Base-by-base conservation (phyloP, 2,329 filamentous ascomycete genomes). In the Fusarium sp. region DNA sequence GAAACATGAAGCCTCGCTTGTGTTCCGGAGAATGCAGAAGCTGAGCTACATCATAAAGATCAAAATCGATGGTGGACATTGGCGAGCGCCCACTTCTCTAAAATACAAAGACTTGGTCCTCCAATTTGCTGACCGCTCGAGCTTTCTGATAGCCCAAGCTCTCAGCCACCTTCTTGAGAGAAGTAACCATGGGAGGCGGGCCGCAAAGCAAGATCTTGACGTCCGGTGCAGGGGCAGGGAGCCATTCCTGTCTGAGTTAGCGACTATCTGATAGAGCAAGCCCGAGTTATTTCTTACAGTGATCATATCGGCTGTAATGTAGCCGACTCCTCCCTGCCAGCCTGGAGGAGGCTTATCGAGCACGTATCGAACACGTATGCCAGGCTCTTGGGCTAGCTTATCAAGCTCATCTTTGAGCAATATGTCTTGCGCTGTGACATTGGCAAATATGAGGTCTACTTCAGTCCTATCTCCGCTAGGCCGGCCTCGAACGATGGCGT, bases 61-160 rank as follows among this genome's bases (percentile, higher is more conserved):
- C 46, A 34, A 48, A 48, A 30, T 48, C 16, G 30, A 28, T 48
- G 46, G 11, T 23, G 27, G 15, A 31, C 28, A 2, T 16, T 11
- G 4, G 28, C 30, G 4, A 48, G 30, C 23, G 30, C 23, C 3
- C 4, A 4, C 23, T 23, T 23, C 23, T 23, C 23, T 82, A 84
- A 84, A 99, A 99, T 78, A 94, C 94, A 85, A 99, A 99, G 74
- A 99, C 94, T 83, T 98, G 96, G 82, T 99, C 96, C 80, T 95
- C 93, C 57, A 98, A 90, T 89, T 98, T 98, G 90, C 95, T 98
- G 76, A 98, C 95, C 44, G 95, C 94, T 66, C 91, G 90, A 41
- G 96, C 93, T 88, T 98, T 98, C 78, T 93, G 89, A 86, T 92
- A 99, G 62, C 96, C 96, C 18, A 98, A 88, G 69, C 89, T 88